Conservation (phyloP, 306 rosid genomes). For the Vicia faba region DNA sequence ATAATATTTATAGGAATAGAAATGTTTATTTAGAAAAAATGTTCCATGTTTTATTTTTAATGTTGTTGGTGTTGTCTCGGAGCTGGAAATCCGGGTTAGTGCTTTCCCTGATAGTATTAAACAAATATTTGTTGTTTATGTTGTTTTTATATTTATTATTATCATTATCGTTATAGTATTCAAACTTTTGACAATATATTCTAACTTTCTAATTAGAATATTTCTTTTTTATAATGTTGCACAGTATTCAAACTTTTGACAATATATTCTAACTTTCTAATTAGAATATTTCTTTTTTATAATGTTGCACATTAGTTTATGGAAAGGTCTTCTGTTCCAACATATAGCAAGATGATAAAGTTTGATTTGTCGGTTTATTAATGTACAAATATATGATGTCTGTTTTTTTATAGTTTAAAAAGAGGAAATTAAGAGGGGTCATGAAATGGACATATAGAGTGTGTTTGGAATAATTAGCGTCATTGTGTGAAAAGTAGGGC, state of each 20-base stretch:
- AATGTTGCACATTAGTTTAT: conserved; percentile 22
- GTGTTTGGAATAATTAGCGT: not conserved
- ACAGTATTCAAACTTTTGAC: too few relatives aligned
- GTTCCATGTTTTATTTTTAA: conserved; percentile 19
- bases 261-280: too few relatives aligned
- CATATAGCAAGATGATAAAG: not conserved
- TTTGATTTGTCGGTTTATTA: conserved; percentile 7
- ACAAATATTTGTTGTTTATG: not conserved
- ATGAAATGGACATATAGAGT: not conserved
- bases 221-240: too few relatives aligned
- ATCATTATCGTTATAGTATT: conserved; percentile 6
- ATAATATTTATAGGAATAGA: not conserved
- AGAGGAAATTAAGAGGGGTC: not conserved
- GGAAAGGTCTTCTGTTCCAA: not conserved
- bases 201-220: not conserved
- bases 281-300: too few relatives aligned
- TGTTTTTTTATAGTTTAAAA: not conserved
- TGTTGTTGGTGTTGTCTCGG: not conserved
- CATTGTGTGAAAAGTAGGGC: conserved; percentile 18
- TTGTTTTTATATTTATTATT: not conserved
- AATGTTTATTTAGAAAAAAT: not conserved
- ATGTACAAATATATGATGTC: conserved; percentile 3
- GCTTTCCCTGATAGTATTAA: conserved; percentile 17
- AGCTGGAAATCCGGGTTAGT: conserved; percentile 22
- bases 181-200: not conserved